Base-by-base conservation (phyloP, 2,329 filamentous ascomycete species). In the Calonectria pseudoturangicola region DNA sequence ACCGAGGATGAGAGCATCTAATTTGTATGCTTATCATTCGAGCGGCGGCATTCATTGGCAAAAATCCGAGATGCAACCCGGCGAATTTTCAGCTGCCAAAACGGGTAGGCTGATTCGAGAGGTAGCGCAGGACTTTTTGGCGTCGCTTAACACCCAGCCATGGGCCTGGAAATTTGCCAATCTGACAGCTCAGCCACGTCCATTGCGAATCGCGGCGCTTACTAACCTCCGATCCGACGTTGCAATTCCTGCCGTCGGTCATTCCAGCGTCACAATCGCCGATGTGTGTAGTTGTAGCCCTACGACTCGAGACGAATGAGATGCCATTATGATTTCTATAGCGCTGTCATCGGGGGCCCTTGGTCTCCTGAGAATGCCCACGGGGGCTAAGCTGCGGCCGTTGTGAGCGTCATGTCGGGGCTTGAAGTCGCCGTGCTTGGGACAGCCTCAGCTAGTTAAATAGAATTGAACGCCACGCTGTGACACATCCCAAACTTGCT, bases 221-320 rank as follows among this genome's bases (percentile, higher is more conserved):
- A 27, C 21, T 43, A 68, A 68, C 28, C 65, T 48, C 65, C 65
- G 65, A 50, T 10, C 65, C 65, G 65, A 68, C 41, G 9, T 25
- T 28, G 28, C 10, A n/a, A 27, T 15, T 21, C 15, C 43, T 16
- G 30, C 12, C 10, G 25, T n/a, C 65, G 65, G 65, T 10, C 13
- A n/a, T 39, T 43, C 25, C n/a, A 21, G 39, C 6, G 30, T 16
- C n/a, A 13, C 25, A 68, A 68, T 36, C 43, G 65, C 65, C 65
- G 65, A 68, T 39, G 47, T 48, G 13, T 39, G 10, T 33, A 21
- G n/a, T 43, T 47, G 36, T 28, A 68, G 65, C 50, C 51, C n/a
- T 36, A 2, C 21, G 18, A 41, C 6, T 47, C 28, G 36, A 25
- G 9, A 48, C 41, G 28, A 36, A 45, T 33, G 15, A 25, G 28